Base-by-base conservation (phyloP, 495 filamentous ascomycete species). In the Massariosphaeria phaeospora region DNA sequence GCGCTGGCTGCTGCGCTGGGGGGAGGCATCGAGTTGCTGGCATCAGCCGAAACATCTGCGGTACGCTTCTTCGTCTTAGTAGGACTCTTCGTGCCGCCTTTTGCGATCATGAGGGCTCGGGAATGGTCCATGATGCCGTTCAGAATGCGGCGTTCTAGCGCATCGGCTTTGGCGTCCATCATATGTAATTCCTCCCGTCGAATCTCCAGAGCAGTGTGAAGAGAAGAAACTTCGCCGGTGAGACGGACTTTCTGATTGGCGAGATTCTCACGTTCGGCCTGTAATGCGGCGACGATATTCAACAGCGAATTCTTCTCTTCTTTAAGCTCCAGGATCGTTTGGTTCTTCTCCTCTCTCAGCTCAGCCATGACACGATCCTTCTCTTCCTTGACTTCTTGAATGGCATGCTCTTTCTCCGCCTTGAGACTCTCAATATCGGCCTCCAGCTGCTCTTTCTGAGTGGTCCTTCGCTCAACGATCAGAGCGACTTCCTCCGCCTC, bases 71-170 rank as follows among this genome's bases (percentile, higher is more conserved):
- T 86, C 54, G 67, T 71, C 54, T 73, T 74, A 15, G 60, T 64
- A 3, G 71, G 68, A 54, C 69, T 70, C 56, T 68, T 64, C 52
- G 66, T 52, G 56, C 68, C 67, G 8, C 70, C 72, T 63, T 84
- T 82, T 20, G 69, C 67, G 62, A 58, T 81, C 35, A 96, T 79
- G 15, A 97, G 74, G 5, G 85, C 83, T 17, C 89, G 84, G 27
- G 93, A 95, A 63, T 96, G 91, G 64, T 98, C 90, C 56, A 98
- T 89, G 33, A 97, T 88, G 25, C 90, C 89, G 52, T 97, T 91
- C 25, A 98, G 72, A 53, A 98, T 95, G 9, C 91, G 81, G 38
- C 91, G 84, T 72, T 98, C 93, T 1, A 98, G 76, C 21, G 79
- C 78, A 59, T 96, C 88, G 9, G 90, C 91, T 42, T 89, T 83